Evolutionary conservation across 2,329 filamentous ascomycete species (phyloP), one percentile per base, ranked within the genome.

Genomic region (Huntiella bhutanensis): DNA sequence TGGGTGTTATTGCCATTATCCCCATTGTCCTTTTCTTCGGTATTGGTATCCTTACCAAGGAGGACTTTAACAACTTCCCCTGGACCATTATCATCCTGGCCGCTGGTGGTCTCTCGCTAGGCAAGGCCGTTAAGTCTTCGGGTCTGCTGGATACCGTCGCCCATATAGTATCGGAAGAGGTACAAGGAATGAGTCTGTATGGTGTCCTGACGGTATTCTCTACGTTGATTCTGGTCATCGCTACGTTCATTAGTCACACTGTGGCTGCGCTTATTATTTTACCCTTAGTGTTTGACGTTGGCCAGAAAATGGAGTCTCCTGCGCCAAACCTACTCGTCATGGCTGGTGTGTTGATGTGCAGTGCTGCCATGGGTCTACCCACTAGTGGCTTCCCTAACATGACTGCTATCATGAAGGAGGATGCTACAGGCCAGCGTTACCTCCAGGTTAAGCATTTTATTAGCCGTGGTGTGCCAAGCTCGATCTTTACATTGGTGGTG

Each of bases 321-420:
- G 86, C 93, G 59, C 88, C 91, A 6, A 96, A 96, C 61, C 64
- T 98, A 50, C 66, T 98, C 49, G 91, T 98, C 52, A 96, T 98
- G 88, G 83, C 79, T 0, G 80, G 82, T 46, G 88, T 93, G 8
- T 65, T 98, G 52, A 98, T 98, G 86, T 95, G 91, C 58, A 88
- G 81, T 53, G 87, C 87, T n/a, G 91, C 62, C 2, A 98, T 98
- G 91, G 91, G 80, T 10, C 63, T 98, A 62, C 91, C 91, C 2
- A 98, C 91, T 0, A 88, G 80, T 59, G 92, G 91, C 6, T 98
- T 98, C 65, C 91, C 91, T 1, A 98, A 98, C 55, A 98, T 98
- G 91, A 98, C 91, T 57, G 91, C 91, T 3, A 96, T 98, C 56
- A 96, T 98, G 91, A 96, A 96, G 70, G 91, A 98, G 64, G 88